Evolutionary conservation across 495 filamentous ascomycete genomes (phyloP).

Genomic region (Tuber magnatum): DNA sequence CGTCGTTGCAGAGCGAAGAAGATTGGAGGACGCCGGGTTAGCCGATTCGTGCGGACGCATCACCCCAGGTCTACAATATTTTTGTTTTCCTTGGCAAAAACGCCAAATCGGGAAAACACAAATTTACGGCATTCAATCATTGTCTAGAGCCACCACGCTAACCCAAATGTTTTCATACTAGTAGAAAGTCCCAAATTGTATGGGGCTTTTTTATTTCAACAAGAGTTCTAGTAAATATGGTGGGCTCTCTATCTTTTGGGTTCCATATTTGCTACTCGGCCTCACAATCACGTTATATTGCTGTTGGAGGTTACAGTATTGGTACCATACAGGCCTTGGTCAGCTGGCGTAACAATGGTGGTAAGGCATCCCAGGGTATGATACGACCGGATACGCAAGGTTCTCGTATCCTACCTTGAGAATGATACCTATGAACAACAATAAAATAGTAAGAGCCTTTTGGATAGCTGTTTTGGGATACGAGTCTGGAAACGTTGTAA

Average conservation of each 20-base stretch:
- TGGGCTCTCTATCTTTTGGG: not conserved
- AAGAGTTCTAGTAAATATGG: not conserved
- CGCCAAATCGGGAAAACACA: not conserved
- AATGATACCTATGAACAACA: not conserved
- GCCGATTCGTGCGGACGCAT: not conserved
- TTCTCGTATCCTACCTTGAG: not conserved
- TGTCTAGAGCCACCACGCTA: not conserved
- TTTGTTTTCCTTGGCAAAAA: constrained; percentile 3
- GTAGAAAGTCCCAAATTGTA: not conserved
- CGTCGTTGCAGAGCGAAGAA: not conserved
- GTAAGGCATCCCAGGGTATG: not conserved
- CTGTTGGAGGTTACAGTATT: not conserved
- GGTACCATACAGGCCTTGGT: not conserved
- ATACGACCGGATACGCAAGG: not conserved
- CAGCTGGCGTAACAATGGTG: not conserved
- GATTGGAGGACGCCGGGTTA: not conserved
- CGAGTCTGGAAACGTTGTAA: not conserved
- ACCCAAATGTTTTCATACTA: not conserved
- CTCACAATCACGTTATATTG: not conserved
- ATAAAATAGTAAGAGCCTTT: not conserved
- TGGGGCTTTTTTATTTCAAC: not conserved
- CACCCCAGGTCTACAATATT: not conserved
- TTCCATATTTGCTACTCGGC: not conserved
- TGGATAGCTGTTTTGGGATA: not conserved
- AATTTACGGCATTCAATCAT: not conserved